Percentiles rank a stretch among this genome's conserved stretches.
Conservation (phyloP, 73 alveolate species). For the Paramecium octaurelia region DNA sequence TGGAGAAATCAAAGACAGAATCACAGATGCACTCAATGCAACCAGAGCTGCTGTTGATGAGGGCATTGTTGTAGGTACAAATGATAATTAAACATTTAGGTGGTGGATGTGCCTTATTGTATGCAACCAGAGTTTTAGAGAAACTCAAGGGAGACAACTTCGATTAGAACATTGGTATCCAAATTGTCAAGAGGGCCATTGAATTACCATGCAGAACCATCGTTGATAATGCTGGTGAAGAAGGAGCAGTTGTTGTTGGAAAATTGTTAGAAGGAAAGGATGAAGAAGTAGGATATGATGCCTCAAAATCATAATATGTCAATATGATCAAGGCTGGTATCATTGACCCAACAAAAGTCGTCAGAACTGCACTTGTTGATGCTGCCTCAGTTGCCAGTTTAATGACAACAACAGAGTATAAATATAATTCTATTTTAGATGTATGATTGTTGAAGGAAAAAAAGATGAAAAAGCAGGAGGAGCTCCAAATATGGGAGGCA, state of each 20-base stretch:
- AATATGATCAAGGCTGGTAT: slow-evolving; percentile 87
- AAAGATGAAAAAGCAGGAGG: slow-evolving; percentile 73
- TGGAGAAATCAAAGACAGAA: slow-evolving; percentile 95
- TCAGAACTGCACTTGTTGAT: slow-evolving; percentile 94
- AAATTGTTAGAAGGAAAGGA: slow-evolving; percentile 74
- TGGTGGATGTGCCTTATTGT: slow-evolving; percentile 87
- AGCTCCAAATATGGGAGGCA: slow-evolving; percentile 84
- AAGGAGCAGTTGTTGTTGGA: slow-evolving; percentile 87
- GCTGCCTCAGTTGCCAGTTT: slow-evolving; percentile 95
- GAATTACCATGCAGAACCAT: slow-evolving; percentile 87
- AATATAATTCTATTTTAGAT: slow-evolving; percentile 64
- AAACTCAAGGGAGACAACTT: slow-evolving; percentile 83
- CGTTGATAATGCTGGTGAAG: slow-evolving; percentile 90
- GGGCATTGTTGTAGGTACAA: slow-evolving; percentile 91
- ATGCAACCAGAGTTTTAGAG: slow-evolving; percentile 82
- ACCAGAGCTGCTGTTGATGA: slow-evolving; percentile 97
- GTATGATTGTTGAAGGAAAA: slow-evolving; percentile 68
- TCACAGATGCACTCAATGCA: slow-evolving; percentile 96
- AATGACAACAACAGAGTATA: slow-evolving; percentile 95
- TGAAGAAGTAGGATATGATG: slow-evolving; percentile 83
- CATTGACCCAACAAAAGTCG: slow-evolving; percentile 98
- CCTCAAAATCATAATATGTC: slow-evolving; percentile 76
- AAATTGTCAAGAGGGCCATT: slow-evolving; percentile 83
- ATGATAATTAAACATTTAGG: not conserved
- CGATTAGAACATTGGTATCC: slow-evolving; percentile 90